Percentiles rank a stretch among this genome's conserved stretches.
phyloP scores from a whole-genome alignment of 2,329 filamentous ascomycete species.

The Venturia nashicola region DNA sequence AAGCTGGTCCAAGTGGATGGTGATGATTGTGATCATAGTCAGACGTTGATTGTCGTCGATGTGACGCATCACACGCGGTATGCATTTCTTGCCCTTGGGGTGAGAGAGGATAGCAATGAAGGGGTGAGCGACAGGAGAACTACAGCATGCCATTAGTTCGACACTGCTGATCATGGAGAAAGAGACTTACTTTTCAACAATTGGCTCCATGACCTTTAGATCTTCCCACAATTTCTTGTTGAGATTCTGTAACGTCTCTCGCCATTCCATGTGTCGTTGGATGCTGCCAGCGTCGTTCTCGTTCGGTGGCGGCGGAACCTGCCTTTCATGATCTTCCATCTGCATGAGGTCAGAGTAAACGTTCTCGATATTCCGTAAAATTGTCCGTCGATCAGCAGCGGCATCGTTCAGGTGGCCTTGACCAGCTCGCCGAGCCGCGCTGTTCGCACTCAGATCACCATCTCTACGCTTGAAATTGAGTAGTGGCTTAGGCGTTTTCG shows the following conservation, averaged over 20 bases:
- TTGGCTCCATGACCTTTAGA: constrained; percentile 87
- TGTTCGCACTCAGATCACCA: constrained; percentile 45
- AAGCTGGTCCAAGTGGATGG: constrained; percentile 82
- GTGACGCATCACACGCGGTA: constrained; percentile 88
- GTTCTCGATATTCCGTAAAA: constrained; percentile 69
- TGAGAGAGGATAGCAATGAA: constrained; percentile 95
- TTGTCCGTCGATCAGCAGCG: constrained; percentile 1
- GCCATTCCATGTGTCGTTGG: constrained; percentile 68
- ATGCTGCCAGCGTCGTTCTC: constrained; percentile 55
- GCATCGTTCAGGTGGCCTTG: constrained; percentile 33
- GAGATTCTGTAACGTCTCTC: constrained; percentile 54
- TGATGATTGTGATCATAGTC: constrained; percentile 89
- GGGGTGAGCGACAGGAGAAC: constrained; percentile 61
- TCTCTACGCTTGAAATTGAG: constrained; percentile 91
- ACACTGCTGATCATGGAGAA: neutral
- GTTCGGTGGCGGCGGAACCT: constrained; percentile 57
- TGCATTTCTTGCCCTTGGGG: constrained; percentile 89
- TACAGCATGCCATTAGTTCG: constrained; percentile 30
- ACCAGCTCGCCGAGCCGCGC: constrained; percentile 28
- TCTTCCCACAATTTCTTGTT: constrained; percentile 74
- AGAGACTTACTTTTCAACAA: constrained; percentile 41
- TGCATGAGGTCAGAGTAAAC: constrained; percentile 84
- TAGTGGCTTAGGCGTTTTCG: constrained; percentile 89
- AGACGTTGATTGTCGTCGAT: constrained; percentile 86
- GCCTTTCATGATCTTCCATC: constrained; percentile 84